Evolutionary conservation across 2,329 filamentous ascomycete genomes (phyloP).

Genomic region (Pyrenochaeta sp.): DNA sequence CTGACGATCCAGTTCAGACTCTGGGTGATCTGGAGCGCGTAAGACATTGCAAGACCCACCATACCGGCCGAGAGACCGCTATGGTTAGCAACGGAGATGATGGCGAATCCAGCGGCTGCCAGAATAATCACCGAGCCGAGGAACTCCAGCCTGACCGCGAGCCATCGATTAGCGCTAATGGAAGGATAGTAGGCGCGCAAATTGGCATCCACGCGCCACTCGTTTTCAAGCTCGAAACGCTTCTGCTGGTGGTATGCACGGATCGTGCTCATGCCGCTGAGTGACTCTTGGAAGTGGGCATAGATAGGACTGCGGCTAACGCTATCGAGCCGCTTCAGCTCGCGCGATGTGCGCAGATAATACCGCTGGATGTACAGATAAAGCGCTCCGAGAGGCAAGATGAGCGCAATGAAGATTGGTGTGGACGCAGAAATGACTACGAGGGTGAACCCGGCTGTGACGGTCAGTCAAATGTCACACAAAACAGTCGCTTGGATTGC

Average conservation of each 20-base stretch:
- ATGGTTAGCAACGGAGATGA: slow-evolving; percentile 77
- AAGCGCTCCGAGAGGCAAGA: slow-evolving; percentile 78
- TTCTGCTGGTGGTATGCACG: slow-evolving; percentile 90
- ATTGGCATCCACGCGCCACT: slow-evolving; percentile 97
- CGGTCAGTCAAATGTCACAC: slow-evolving; percentile 32
- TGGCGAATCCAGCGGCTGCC: slow-evolving; percentile 79
- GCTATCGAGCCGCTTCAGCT: slow-evolving; percentile 94
- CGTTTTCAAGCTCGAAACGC: slow-evolving; percentile 90
- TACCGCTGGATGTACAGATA: slow-evolving; percentile 97
- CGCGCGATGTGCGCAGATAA: slow-evolving; percentile 93
- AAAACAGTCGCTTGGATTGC: slow-evolving; percentile 14
- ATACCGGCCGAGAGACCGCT: slow-evolving; percentile 71
- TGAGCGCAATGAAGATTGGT: slow-evolving; percentile 80
- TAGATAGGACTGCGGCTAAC: slow-evolving; percentile 96
- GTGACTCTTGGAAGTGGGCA: slow-evolving; percentile 96
- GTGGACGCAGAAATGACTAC: slow-evolving; percentile 82
- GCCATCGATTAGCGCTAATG: slow-evolving; percentile 88
- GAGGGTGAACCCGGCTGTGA: slow-evolving; percentile 75
- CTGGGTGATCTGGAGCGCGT: slow-evolving; percentile 94
- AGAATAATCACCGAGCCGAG: slow-evolving; percentile 95
- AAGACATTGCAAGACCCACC: slow-evolving; percentile 95
- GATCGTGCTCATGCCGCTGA: slow-evolving; percentile 93
- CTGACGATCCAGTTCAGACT: slow-evolving; percentile 99
- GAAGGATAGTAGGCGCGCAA: slow-evolving; percentile 94
- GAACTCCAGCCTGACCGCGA: slow-evolving; percentile 93